Base-by-base conservation (phyloP, 1,139 yeast species). In the Yamadazyma sp. region DNA sequence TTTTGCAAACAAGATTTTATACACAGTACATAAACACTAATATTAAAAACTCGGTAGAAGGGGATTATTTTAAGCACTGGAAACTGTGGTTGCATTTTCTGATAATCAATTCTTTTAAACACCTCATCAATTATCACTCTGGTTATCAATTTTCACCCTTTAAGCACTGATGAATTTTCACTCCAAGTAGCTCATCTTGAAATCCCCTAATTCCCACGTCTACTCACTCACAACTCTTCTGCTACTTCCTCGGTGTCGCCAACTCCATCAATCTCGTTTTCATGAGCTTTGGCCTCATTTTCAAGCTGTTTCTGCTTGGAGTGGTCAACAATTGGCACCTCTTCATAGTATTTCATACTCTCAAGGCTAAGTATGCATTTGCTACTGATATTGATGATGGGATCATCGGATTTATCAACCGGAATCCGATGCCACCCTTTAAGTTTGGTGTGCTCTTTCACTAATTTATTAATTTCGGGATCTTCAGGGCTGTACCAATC, bases 361-460 rank as follows among this genome's bases (percentile, higher is more conserved):
- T 47, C 50, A 44, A 68, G 59, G 38, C 66, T 62, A 39, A 67
- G 52, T 2, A 56, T 52, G 40, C 67, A 69, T 15, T 49, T 49
- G 23, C 44, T 38, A 3, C 42, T 37, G 2, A 47, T 39, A 20
- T 45, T 43, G 23, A 48, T 45, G 22, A 18, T 21, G 9, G 37
- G 40, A 13, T 53, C 50, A 28, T 53, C 57, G 37, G 47, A 51
- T 20, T 44, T 41, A 41, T 50, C 54, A 3, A 15, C 22, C 11
- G 36, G 31, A 9, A 59, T 57, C 46, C 61, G 65, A 48, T 56
- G 58, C 77, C 77, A 71, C 7, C 75, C 74, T 50, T 64, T 69
- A 39, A 71, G 51, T 29, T 56, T 57, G 14, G 56, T 36, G 6
- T 24, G 16, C n/a, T 45, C 50, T 10, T 52, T 47, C 4, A 51